Base-by-base conservation (phyloP, 2,329 filamentous ascomycete genomes). In the Cladosporium sp. region DNA sequence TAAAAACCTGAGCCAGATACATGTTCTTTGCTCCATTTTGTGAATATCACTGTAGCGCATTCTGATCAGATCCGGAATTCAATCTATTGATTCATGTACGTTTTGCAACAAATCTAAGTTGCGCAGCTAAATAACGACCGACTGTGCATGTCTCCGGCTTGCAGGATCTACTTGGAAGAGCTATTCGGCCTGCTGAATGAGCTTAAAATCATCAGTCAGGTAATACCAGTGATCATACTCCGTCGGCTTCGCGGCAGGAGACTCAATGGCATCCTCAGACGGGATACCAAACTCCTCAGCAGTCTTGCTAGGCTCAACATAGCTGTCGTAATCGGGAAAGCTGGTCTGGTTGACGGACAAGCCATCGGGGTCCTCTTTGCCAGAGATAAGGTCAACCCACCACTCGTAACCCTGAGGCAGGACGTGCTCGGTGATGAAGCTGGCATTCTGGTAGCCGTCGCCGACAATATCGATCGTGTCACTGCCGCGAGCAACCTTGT, bases 401-500 rank as follows among this genome's bases (percentile, higher is more conserved):
- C 93, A 91, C 77, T 97, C 93, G 63, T 83, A 83, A 71, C 93
- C 97, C 80, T 98, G 93, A 61, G 85, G 88, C 69, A 98, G 83
- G 66, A 98, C 88, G 57, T 97, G 93, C 72, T 86, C 86, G 71
- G 93, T 93, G 73, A 97, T 96, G 86, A 86, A 89, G 84, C 91
- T 95, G 84, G 98, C 98, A 86, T 98, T 98, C 88, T 92, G 97
- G 81, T 98, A 93, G 78, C 93, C 93, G 53, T 90, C 95, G 80
- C 98, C 98, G 66, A 93, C 93, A 69, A 98, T 97, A 78, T 97
- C 93, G 84, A 98, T 98, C 86, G 97, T 93, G 65, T 92, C 90
- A 89, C 97, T 98, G 80, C 93, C 93, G 70, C 98, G 93, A 69
- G 93, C 93, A 76, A 98, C 97, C 83, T 98, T 98, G 86, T 98